Base-by-base conservation (phyloP, 2,329 filamentous ascomycete genomes). In the Laburnicola sp. region DNA sequence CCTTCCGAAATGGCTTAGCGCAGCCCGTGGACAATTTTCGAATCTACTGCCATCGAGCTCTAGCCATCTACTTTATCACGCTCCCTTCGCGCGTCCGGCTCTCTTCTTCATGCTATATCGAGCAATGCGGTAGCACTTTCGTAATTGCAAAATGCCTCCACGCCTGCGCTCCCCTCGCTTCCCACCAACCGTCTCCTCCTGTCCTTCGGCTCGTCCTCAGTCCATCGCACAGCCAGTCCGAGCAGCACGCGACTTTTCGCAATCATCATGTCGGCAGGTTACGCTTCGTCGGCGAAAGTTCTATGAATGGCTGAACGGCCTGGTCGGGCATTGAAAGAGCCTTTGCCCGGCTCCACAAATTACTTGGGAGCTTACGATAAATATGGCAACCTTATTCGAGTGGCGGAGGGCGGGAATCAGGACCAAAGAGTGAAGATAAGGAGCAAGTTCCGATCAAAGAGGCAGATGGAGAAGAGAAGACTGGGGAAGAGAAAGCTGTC, bases 221-320 rank as follows among this genome's bases (percentile, higher is more conserved):
- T 57, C 55, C 51, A 59, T 64, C 53, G 49, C 59, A 45, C 60
- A 58, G 27, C 53, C 61, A 44, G 50, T 58, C 36, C 62, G 51
- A 46, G 49, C 56, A 61, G 62, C 60, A 38, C 69, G 70, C 35
- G 60, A 67, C 9, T 73, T 73, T 47, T 72, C 70, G 51, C 69
- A 71, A 39, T 68, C 71, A 58, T 63, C 68, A 61, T 66, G 65
- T 53, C 64, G 61, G 28, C 68, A 66, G 44, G 59, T 75, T 50
- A 84, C 81, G 37, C 74, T 74, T 57, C 75, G 80, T 36, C 79
- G 82, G 53, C 73, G 76, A 51, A 72, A 78, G 43, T 84, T 86
- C 76, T 83, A 80, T 60, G 71, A 74, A 54, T 86, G 84, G 84
- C 75, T 86, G 32, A 78, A 80, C 53, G 80, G 80, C 1, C 80